Evolutionary conservation across 2,329 filamentous ascomycete species (phyloP).

Genomic region (Alternaria tenuissima): DNA sequence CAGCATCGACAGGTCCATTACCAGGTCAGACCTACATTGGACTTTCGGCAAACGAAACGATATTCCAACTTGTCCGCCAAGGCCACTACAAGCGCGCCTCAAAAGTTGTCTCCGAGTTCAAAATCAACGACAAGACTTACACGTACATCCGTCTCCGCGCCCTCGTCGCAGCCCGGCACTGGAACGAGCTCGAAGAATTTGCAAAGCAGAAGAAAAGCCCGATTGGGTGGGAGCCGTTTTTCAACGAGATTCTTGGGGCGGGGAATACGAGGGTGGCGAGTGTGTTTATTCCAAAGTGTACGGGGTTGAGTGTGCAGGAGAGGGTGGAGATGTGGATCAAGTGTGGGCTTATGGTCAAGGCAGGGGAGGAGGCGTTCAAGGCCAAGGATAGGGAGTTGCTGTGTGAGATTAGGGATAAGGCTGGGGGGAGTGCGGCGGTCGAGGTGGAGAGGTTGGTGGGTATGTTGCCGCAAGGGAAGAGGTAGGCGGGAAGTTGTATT

Average conservation of each 20-base stretch:
- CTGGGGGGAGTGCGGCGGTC: slow-evolving; percentile 71
- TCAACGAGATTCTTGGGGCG: slow-evolving; percentile 84
- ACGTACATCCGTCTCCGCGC: slow-evolving; percentile 90
- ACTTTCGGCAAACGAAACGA: slow-evolving; percentile 87
- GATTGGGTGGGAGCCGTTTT: slow-evolving; percentile 98
- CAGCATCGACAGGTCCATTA: slow-evolving; percentile 40
- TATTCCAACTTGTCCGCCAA: slow-evolving; percentile 84
- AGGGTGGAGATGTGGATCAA: slow-evolving; percentile 94
- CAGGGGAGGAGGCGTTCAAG: slow-evolving; percentile 89
- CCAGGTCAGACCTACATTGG: slow-evolving; percentile 71
- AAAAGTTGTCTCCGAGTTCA: slow-evolving; percentile 91
- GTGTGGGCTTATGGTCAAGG: slow-evolving; percentile 87
- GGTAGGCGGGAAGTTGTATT: neutral
- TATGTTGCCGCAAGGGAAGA: slow-evolving; percentile 47
- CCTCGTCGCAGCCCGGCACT: slow-evolving; percentile 87
- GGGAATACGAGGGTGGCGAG: slow-evolving; percentile 89
- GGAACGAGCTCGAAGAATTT: slow-evolving; percentile 90
- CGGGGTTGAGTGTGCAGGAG: slow-evolving; percentile 71
- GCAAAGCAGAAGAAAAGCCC: slow-evolving; percentile 81
- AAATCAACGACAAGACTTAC: slow-evolving; percentile 86
- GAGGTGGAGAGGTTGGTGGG: slow-evolving; percentile 85
- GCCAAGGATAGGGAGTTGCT: slow-evolving; percentile 80
- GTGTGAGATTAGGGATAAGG: slow-evolving; percentile 75
- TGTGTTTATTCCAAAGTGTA: slow-evolving; percentile 88
- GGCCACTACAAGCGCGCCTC: slow-evolving; percentile 85